Percentiles rank a stretch among this genome's conserved stretches.
Conservation (phyloP, 1,139 yeast genomes). For the Nakaseomyces bracarensis region DNA sequence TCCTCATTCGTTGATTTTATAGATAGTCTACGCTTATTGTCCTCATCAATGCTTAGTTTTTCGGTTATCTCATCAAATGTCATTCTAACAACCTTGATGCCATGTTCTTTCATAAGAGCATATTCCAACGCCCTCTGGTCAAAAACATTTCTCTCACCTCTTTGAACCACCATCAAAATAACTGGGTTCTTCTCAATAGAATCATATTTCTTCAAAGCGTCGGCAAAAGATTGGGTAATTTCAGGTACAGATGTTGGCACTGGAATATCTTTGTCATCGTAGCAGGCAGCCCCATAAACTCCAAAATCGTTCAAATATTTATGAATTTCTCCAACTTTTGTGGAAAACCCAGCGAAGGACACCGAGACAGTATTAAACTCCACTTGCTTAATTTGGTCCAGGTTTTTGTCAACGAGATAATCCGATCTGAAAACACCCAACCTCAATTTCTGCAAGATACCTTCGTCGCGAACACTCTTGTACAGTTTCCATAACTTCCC, state of each 20-base stretch:
- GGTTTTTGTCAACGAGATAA: constrained; percentile 60
- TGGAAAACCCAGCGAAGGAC: constrained; percentile 84
- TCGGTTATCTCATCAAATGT: constrained; percentile 53
- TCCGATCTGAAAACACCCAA: constrained; percentile 88
- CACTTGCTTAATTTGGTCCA: constrained; percentile 66
- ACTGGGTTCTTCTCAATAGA: constrained; percentile 33
- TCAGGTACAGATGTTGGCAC: constrained; percentile 53
- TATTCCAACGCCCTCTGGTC: constrained; percentile 86
- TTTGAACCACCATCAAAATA: constrained; percentile 76
- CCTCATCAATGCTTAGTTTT: constrained; percentile 35
- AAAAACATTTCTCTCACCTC: constrained; percentile 77
- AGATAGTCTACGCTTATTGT: constrained; percentile 40
- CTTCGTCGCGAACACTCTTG: constrained; percentile 39
- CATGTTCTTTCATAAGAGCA: constrained; percentile 47
- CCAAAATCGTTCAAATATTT: constrained; percentile 52
- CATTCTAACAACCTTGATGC: constrained; percentile 54
- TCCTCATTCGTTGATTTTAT: constrained; percentile 53
- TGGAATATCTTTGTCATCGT: constrained; percentile 49
- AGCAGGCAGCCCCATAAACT: constrained; percentile 36
- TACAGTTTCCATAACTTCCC: constrained; percentile 65
- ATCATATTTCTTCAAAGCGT: constrained; percentile 51
- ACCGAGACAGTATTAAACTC: constrained; percentile 95
- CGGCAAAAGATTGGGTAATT: constrained; percentile 63
- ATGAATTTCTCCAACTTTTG: constrained; percentile 74
- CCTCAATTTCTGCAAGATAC: constrained; percentile 60